Conservation (phyloP, 192 early-diverging fungal species). For the Spizellomyces punctatus region DNA sequence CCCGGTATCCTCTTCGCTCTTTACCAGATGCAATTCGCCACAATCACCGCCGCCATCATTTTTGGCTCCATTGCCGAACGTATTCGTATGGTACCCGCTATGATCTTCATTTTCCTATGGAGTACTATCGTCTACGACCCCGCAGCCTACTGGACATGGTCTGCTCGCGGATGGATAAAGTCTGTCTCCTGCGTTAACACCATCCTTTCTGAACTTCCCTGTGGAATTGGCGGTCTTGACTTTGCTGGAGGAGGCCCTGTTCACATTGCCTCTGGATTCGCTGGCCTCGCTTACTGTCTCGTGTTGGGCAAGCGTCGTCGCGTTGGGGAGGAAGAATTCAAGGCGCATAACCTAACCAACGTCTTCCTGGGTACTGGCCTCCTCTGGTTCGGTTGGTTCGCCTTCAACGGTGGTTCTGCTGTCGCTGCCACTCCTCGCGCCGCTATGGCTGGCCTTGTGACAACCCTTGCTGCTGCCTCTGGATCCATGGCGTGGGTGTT, state of each 20-base stretch:
- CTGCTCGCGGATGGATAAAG: constrained; percentile 79
- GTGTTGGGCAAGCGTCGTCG: constrained; percentile 77
- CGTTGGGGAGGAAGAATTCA: constrained; percentile 68
- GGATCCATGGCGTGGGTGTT: constrained; percentile 85
- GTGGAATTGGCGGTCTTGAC: constrained; percentile 77
- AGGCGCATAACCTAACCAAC: constrained; percentile 89
- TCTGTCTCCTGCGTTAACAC: constrained; percentile 50
- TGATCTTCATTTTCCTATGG: constrained; percentile 94
- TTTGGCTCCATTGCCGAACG: constrained; percentile 91
- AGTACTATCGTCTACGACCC: constrained; percentile 88
- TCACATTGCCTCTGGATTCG: constrained; percentile 88
- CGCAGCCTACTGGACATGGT: constrained; percentile 96
- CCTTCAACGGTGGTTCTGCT: constrained; percentile 92
- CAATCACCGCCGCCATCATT: constrained; percentile 87
- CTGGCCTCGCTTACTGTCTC: constrained; percentile 85
- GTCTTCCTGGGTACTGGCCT: constrained; percentile 88
- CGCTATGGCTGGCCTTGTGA: constrained; percentile 81
- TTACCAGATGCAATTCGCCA: constrained; percentile 92
- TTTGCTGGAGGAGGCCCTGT: constrained; percentile 98
- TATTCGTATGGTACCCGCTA: constrained; percentile 78
- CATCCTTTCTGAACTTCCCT: constrained; percentile 23
- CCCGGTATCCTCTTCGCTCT: constrained; percentile 79
- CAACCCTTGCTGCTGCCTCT: constrained; percentile 81
- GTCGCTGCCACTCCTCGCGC: constrained; percentile 80
- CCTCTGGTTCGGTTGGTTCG: constrained; percentile 96